Evolutionary conservation across 139 green algal species (phyloP).

Genomic region (Micromonas pusilla): DNA sequence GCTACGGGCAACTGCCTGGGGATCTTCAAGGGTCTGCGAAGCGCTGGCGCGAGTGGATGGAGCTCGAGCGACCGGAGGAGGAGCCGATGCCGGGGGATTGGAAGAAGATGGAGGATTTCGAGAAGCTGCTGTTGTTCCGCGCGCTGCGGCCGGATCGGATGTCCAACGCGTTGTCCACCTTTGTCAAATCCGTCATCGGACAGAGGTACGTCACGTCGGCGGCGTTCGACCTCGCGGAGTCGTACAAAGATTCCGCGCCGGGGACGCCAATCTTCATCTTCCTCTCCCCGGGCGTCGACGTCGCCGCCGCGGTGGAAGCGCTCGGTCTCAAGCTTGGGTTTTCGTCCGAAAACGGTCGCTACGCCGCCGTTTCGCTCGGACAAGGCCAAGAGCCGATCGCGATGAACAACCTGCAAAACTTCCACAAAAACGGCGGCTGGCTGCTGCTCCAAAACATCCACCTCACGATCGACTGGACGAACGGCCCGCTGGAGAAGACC

Average conservation of each 20-base stretch:
- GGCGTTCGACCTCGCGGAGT: slow-evolving; percentile 71
- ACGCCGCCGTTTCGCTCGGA: slow-evolving; percentile 65
- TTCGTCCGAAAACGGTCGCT: slow-evolving; percentile 47
- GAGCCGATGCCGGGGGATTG: slow-evolving; percentile 59
- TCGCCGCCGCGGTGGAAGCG: slow-evolving; percentile 62
- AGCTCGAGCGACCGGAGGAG: slow-evolving; percentile 54
- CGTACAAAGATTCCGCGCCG: slow-evolving; percentile 52
- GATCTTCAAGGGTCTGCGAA: slow-evolving; percentile 75
- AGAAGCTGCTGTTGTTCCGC: slow-evolving; percentile 38
- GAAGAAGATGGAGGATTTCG: slow-evolving; percentile 72
- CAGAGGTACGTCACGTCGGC: slow-evolving; percentile 72
- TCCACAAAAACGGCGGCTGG: slow-evolving; percentile 61
- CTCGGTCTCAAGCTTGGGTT: slow-evolving; percentile 55
- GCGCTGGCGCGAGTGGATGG: slow-evolving; percentile 68
- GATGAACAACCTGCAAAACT: slow-evolving; percentile 66
- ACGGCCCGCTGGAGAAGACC: slow-evolving; percentile 69
- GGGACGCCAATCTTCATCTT: slow-evolving; percentile 72
- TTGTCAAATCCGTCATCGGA: slow-evolving; percentile 69
- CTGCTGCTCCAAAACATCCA: slow-evolving; percentile 87
- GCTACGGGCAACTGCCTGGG: slow-evolving; percentile 56
- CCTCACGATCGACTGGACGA: slow-evolving; percentile 79
- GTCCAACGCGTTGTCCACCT: slow-evolving; percentile 60
- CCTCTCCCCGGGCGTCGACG: slow-evolving; percentile 70
- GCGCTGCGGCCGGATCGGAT: slow-evolving; percentile 63
- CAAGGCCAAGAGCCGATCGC: slow-evolving; percentile 67